Evolutionary conservation across 139 green algal species (phyloP).

Genomic region (Coelastrella sp.): DNA sequence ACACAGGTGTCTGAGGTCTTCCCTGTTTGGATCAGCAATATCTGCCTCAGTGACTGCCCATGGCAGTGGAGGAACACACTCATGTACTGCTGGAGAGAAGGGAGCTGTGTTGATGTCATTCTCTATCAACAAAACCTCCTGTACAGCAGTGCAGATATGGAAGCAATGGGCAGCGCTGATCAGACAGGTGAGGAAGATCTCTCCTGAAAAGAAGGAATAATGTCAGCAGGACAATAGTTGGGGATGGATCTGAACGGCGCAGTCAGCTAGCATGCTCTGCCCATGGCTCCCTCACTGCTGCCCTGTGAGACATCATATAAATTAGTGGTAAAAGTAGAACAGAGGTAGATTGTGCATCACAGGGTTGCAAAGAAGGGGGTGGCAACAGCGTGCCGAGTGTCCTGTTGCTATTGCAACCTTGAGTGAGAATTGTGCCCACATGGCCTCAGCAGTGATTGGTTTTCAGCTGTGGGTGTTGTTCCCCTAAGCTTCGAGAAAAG

Average conservation of each 20-base stretch:
- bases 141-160: neutral
- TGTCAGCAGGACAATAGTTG: neutral
- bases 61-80: constrained; percentile 93
- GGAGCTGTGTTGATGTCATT: constrained; percentile 91
- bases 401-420: no score
- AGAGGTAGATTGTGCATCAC: no score
- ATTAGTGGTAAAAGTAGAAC: no score
- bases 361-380: no score
- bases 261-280: no score
- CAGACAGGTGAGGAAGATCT: no score
- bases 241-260: no score
- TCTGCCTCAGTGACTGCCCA: constrained; percentile 80
- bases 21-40: constrained; percentile 57
- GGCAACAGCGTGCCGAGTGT: no score
- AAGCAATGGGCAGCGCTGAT: no score
- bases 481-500: constrained; percentile 37
- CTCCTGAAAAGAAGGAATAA: neutral
- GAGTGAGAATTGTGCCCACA: neutral
- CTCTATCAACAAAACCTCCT: constrained; percentile 88
- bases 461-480: neutral
- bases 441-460: neutral
- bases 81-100: constrained; percentile 92
- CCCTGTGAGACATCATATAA: no score
- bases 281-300: no score
- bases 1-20: constrained; percentile 76